Conservation (phyloP, 2,329 filamentous ascomycete genomes). For the Fusarium nanum region DNA sequence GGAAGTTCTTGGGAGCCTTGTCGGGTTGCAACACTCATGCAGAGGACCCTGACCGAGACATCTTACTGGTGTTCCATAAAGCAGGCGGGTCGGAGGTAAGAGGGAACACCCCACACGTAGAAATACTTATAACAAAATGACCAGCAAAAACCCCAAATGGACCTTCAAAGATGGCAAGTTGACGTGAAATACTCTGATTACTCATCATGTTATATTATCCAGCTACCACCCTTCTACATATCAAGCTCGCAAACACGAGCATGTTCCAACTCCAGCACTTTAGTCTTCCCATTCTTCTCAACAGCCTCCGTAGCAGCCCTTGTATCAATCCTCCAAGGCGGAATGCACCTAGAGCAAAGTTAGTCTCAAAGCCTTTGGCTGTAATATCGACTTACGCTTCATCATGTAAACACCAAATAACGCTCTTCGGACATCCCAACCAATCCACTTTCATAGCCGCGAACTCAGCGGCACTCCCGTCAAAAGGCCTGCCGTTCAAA, state of each 20-base stretch:
- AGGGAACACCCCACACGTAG: too few relatives aligned
- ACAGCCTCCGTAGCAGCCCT: background rate
- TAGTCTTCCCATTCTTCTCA: background rate
- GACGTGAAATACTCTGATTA: too few relatives aligned
- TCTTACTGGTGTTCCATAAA: too few relatives aligned
- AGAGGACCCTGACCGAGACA: too few relatives aligned
- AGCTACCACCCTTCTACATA: too few relatives aligned
- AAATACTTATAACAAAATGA: too few relatives aligned
- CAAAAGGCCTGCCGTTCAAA: background rate
- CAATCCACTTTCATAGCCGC: background rate
- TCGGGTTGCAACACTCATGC: too few relatives aligned
- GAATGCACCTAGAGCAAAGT: background rate
- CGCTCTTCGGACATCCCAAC: background rate
- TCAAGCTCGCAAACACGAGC: background rate
- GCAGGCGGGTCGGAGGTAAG: too few relatives aligned
- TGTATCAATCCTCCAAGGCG: background rate
- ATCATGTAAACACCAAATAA: slow-evolving; percentile 9
- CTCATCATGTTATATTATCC: rapidly evolving
- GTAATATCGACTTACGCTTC: background rate
- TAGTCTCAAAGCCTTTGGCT: rapidly evolving
- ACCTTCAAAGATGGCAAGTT: too few relatives aligned
- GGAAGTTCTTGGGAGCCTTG: too few relatives aligned
- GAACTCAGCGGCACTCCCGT: background rate
- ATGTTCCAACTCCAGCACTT: background rate
- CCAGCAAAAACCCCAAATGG: too few relatives aligned